Percentiles rank a stretch among this genome's conserved stretches.
Evolutionary conservation across 176 grass and related monocot species (phyloP).

Genomic region (Phyllostachys edulis): DNA sequence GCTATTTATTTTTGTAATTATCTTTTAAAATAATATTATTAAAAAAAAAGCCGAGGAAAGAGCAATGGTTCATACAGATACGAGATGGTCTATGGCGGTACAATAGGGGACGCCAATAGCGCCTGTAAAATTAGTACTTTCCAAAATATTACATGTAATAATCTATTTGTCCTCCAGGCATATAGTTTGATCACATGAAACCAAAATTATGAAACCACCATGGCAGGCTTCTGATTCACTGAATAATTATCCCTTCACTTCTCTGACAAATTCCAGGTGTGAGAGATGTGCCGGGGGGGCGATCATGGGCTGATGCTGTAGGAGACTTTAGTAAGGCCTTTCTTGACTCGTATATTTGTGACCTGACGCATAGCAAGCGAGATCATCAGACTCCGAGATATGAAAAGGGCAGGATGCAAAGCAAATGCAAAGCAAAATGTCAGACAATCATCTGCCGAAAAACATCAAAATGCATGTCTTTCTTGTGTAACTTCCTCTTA

Average conservation of each 20-base stretch:
- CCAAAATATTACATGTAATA: background rate
- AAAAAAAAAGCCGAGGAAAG: no score
- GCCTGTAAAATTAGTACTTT: background rate
- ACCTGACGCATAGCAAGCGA: conserved; percentile 51
- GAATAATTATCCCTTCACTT: background rate
- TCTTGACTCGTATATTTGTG: conserved; percentile 75
- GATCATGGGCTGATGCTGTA: conserved; percentile 59
- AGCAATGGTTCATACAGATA: background rate
- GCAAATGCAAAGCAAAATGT: background rate
- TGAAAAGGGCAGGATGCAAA: background rate
- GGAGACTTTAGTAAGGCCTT: conserved; percentile 75
- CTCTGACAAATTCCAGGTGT: background rate
- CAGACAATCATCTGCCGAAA: background rate
- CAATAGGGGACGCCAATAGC: background rate
- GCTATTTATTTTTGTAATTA: no score
- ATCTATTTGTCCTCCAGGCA: background rate
- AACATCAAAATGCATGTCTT: background rate
- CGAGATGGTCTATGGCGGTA: background rate
- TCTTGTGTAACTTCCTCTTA: background rate
- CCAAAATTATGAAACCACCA: background rate
- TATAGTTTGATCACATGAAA: background rate
- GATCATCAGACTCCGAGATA: background rate
- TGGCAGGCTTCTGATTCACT: background rate
- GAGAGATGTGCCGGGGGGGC: background rate
- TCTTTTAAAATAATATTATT: no score